Conservation (phyloP, 768 basidiomycete species). For the Punctularia strigosozonata region DNA sequence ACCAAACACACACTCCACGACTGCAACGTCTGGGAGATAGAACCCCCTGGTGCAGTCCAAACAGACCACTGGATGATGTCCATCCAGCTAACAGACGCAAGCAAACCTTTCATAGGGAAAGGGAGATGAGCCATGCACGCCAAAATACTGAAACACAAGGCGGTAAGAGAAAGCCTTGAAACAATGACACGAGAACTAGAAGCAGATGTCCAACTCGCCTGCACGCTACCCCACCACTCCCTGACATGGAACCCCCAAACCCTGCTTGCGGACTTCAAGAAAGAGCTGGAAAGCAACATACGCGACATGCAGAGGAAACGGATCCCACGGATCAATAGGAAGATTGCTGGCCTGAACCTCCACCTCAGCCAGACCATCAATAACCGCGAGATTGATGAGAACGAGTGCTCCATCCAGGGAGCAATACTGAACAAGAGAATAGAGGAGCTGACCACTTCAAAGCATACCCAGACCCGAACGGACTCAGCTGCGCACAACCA, state of each 20-base stretch:
- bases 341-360: neutral
- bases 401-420: neutral
- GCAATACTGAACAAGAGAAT: constrained; percentile 1
- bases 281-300: too few species aligned
- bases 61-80: constrained; percentile 1
- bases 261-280: constrained; percentile 5
- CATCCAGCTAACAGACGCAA: neutral
- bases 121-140: constrained; percentile 6
- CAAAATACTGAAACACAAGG: too few species aligned
- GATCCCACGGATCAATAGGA: neutral
- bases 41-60: neutral
- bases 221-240: too few species aligned
- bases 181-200: constrained; percentile 3
- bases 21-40: neutral
- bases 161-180: too few species aligned
- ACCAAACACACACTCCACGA: neutral
- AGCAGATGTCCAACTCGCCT: neutral
- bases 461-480: neutral
- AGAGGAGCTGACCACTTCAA: neutral
- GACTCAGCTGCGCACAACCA: neutral
- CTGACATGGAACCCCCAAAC: constrained; percentile 3
- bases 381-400: neutral
- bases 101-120: neutral
- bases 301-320: neutral
- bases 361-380: neutral